A percentile compares a stretch with the other conserved stretches of the same genome.
Evolutionary conservation across 179 eudicot species (phyloP).

Genomic region (Silene coronaria): DNA sequence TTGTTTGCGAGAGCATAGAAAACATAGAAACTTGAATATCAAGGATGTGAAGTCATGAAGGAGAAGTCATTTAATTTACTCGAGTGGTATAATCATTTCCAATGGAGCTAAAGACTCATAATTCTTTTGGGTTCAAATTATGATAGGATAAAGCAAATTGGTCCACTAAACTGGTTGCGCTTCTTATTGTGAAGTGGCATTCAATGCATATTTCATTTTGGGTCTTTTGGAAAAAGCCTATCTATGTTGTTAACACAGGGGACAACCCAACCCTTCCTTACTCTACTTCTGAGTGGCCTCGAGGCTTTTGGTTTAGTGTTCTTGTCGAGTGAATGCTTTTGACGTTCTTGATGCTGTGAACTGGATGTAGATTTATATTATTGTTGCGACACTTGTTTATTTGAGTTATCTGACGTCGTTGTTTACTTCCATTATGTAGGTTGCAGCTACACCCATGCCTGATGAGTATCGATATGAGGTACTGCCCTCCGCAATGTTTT

Average conservation of each 20-base stretch:
- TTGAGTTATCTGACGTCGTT: neutral
- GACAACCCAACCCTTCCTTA: neutral
- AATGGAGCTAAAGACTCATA: neutral
- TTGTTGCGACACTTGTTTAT: neutral
- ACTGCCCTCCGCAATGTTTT: constrained; percentile 16
- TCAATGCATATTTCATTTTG: neutral
- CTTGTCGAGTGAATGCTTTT: neutral
- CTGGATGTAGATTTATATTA: constrained; percentile 4
- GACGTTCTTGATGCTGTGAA: neutral
- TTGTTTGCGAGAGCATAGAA: neutral
- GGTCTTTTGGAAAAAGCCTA: neutral
- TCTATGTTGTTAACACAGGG: neutral
- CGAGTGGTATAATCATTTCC: neutral
- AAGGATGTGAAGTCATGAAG: neutral
- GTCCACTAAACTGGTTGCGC: neutral
- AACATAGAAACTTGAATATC: neutral
- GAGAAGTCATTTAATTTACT: neutral
- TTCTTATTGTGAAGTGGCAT: neutral
- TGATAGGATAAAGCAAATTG: neutral
- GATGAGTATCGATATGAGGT: constrained; percentile 70
- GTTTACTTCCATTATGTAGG: constrained; percentile 33
- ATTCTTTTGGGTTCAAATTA: neutral
- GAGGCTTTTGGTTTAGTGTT: neutral
- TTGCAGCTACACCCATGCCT: constrained; percentile 71
- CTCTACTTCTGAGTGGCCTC: neutral